A percentile compares a stretch with the other conserved stretches of the same genome.
phyloP scores from a whole-genome alignment of 2,329 filamentous ascomycete species.

The Ceratocystis lukuohia region DNA sequence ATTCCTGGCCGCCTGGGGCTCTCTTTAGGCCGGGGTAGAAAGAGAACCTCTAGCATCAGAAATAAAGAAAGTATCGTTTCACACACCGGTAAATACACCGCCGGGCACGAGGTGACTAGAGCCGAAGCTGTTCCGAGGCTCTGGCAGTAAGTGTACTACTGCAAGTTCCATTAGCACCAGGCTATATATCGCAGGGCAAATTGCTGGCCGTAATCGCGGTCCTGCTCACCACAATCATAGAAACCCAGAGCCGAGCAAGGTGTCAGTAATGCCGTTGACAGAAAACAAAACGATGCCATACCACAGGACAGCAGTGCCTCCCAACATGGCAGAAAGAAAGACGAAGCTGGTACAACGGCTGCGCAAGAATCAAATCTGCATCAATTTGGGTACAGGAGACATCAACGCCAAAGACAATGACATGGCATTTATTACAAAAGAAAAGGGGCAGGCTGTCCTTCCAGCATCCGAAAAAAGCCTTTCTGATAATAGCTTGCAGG shows the following conservation, averaged over 20 bases:
- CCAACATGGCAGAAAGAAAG: not conserved
- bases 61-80: not conserved
- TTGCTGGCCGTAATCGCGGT: not conserved
- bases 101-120: not conserved
- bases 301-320: not conserved
- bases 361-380: not conserved
- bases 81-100: not conserved
- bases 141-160: not conserved
- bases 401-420: not conserved
- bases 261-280: not conserved
- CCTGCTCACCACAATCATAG: not conserved
- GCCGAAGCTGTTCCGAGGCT: not conserved
- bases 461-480: not conserved
- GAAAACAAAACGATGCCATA: not conserved
- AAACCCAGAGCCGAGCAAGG: not conserved
- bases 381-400: not conserved
- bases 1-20: not conserved
- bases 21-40: not conserved
- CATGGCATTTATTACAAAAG: not conserved
- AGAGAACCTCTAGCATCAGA: not conserved
- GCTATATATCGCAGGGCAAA: not conserved
- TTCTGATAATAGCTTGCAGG: not conserved
- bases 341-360: not conserved
- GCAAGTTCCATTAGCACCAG: not conserved
- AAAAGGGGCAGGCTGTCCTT: not conserved